These are phyloP conservation scores for Colletotrichum trifolii DNA, from an alignment of 2,329 filamentous ascomycete genomes.

Conservation along the genomic window DNA sequence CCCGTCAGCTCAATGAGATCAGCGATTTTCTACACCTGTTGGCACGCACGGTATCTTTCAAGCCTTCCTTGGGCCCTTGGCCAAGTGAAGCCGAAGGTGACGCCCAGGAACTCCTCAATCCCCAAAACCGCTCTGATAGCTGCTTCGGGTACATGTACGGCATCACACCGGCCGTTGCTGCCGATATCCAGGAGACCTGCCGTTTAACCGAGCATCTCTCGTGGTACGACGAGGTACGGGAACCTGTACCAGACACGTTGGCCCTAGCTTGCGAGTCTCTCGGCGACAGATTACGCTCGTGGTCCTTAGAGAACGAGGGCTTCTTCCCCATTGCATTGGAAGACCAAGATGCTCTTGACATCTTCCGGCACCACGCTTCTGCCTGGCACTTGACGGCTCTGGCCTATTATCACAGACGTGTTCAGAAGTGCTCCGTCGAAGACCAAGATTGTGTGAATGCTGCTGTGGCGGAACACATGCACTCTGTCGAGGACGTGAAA, in stretches of 20 bases:
- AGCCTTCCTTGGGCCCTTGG: neutral
- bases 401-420: slow-evolving; percentile 11
- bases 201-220: slow-evolving; percentile 6
- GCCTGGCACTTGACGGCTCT: slow-evolving; percentile 11
- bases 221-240: slow-evolving; percentile 7
- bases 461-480: slow-evolving; percentile 16
- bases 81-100: neutral
- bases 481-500: slow-evolving; percentile 21
- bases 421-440: slow-evolving; percentile 8
- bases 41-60: slow-evolving; percentile 12
- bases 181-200: slow-evolving; percentile 5
- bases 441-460: neutral
- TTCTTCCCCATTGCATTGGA: neutral
- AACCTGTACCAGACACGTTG: slow-evolving; percentile 11
- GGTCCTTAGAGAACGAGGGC: neutral
- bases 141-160: slow-evolving; percentile 26
- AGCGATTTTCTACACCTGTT: slow-evolving; percentile 15
- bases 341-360: neutral
- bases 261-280: slow-evolving; percentile 7
- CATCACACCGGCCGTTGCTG: neutral
- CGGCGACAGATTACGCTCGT: slow-evolving; percentile 1
- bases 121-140: neutral
- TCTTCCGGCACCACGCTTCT: slow-evolving; percentile 14
- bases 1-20: slow-evolving; percentile 18
- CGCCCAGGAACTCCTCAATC: neutral